Evolutionary conservation across 108 stramenopile genomes (phyloP).

Genomic region (Thalassiosira profunda): DNA sequence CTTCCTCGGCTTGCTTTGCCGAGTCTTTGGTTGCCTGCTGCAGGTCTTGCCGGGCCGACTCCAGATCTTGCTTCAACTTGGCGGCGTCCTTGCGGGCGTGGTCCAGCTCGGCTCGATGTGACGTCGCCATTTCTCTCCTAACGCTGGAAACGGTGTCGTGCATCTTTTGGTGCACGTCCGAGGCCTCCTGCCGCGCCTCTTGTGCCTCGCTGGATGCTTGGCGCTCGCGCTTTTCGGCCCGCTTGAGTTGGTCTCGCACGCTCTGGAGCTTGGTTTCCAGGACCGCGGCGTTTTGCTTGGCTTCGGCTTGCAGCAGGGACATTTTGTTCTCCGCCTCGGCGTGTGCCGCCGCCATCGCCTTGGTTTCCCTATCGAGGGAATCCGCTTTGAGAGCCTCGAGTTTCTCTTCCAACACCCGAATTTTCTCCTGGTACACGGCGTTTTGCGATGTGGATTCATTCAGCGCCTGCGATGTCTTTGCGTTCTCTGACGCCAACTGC

Average conservation of each 20-base stretch:
- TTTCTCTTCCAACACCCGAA: not conserved
- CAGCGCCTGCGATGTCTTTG: conserved; percentile 4
- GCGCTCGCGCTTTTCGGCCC: conserved; percentile 31
- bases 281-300: conserved; percentile 5
- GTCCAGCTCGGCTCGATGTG: conserved; percentile 13
- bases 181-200: conserved; percentile 18
- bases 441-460: not conserved
- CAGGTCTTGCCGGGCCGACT: not conserved
- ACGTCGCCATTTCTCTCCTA: conserved; percentile 8
- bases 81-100: not conserved
- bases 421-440: conserved; percentile 5
- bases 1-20: conserved; percentile 8
- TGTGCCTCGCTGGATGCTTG: conserved; percentile 5
- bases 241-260: not conserved
- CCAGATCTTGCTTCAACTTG: conserved; percentile 5
- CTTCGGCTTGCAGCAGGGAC: conserved; percentile 10
- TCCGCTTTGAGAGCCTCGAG: not conserved
- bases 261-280: conserved; percentile 21
- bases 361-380: conserved; percentile 1
- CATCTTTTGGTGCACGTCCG: conserved; percentile 5
- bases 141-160: conserved; percentile 4
- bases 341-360: not conserved
- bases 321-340: conserved; percentile 7
- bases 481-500: not conserved
- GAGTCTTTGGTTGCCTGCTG: not conserved